Evolutionary conservation across 73 alveolate genomes (phyloP), one percentile per base, ranked within the genome.

Genomic region (Paramecium bursaria): DNA sequence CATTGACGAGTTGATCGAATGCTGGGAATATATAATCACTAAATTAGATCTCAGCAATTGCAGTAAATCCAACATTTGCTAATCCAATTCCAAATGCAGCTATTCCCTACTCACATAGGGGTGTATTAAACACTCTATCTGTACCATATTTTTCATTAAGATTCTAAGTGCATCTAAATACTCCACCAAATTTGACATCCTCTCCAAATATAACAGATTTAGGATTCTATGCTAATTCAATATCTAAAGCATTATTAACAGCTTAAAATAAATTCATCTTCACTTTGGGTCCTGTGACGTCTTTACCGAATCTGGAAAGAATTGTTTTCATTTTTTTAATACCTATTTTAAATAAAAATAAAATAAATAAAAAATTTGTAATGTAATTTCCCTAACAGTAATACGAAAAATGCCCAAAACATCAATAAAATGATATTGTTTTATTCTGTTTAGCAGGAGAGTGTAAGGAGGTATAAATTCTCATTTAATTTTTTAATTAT

Each of bases 21-120:
- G 98, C 99, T 27, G 99, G 99, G 91, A 94, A 95, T 17, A 95
- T 95, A 79, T 95, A 95, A 75, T 95, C 99, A 27, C 98, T 96
- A 61, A 95, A 95, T 76, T 95, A 95, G 31, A 95, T 95, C 85
- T 95, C 99, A 10, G 99, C 99, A 17, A 95, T 94, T 4, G 99
- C 94, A 55, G 96, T 94, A 50, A 91, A 87, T 6, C 99, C 99
- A 42, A 88, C 79, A 4, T 92, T 77, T n/a, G 99, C 96, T 51
- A 91, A 31, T 39, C 99, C 99, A 3, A 95, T 92, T 0, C 97
- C 99, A 85, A 95, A 95, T 11, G 96, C 99, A 22, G 95, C 97
- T 46, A 95, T 94, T 2, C 98, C 99, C 87, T 95, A 26, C 48
- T 95, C 99, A 1, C 96, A 75, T 29, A 95, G 89, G 9, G 99